These are phyloP conservation scores for Colletotrichum liaoningense DNA, from an alignment of 2,329 filamentous ascomycete genomes.

Conservation along the genomic window DNA sequence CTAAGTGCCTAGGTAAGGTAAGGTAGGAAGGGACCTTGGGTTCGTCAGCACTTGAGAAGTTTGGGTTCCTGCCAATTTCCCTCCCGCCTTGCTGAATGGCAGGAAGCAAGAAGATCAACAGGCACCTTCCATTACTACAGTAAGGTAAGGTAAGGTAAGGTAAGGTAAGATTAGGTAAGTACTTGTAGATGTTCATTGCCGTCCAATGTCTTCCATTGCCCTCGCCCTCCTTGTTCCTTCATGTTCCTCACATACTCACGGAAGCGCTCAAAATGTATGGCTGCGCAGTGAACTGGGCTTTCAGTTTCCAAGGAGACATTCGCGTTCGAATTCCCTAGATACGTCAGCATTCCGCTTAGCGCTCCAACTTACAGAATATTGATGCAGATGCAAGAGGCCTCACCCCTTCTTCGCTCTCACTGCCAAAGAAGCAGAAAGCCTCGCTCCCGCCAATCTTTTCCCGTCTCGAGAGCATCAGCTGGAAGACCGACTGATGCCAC, in stretches of 20 bases:
- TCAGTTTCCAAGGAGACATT: not conserved
- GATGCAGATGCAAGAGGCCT: not conserved
- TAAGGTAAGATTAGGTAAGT: no score
- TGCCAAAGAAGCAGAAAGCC: not conserved
- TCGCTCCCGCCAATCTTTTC: not conserved
- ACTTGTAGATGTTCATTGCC: no score
- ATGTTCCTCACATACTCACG: no score
- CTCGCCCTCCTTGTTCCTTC: not conserved
- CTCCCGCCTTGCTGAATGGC: not conserved
- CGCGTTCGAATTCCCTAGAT: not conserved
- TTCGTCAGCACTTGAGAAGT: not conserved
- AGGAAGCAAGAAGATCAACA: not conserved
- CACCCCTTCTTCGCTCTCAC: not conserved
- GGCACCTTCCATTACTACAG: no score
- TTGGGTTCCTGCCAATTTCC: not conserved
- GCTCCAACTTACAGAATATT: constrained; percentile 9
- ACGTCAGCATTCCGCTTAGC: not conserved
- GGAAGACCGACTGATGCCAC: not conserved
- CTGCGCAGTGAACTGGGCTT: not conserved
- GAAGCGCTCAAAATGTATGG: not conserved
- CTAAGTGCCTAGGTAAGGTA: no score
- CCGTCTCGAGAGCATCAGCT: not conserved
- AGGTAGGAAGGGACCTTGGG: not conserved
- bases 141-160: no score
- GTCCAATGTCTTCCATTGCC: not conserved